A percentile compares a stretch with the other conserved stretches of the same genome.
Evolutionary conservation across 768 basidiomycete species (phyloP).

Genomic region (Termitomyces heimii): DNA sequence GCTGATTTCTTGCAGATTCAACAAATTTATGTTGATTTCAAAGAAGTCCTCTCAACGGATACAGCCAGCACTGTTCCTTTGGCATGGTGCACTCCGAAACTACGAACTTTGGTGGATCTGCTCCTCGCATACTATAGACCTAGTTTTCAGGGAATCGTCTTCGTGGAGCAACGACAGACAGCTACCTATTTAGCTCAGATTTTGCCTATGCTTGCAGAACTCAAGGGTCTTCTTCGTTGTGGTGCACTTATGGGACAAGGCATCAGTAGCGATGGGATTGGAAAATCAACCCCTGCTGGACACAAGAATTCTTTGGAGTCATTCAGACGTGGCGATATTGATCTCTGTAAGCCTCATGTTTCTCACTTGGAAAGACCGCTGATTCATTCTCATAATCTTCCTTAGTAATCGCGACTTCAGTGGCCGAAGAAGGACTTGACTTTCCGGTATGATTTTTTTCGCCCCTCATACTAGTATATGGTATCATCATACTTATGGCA

Average conservation of each 20-base stretch:
- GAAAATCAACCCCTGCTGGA: constrained; percentile 32
- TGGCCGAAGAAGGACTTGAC: constrained; percentile 91
- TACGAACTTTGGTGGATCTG: constrained; percentile 55
- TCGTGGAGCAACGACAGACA: constrained; percentile 81
- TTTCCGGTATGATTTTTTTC: constrained; percentile 51
- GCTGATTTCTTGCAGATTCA: constrained; percentile 27
- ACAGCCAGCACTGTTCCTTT: constrained; percentile 27
- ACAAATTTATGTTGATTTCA: constrained; percentile 40
- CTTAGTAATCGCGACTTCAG: constrained; percentile 77
- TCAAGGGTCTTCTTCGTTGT: constrained; percentile 52
- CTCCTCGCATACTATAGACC: constrained; percentile 48
- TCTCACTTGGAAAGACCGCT: background rate
- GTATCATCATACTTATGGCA: background rate
- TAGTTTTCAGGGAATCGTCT: constrained; percentile 76
- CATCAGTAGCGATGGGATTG: constrained; percentile 33
- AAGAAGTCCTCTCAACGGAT: constrained; percentile 38
- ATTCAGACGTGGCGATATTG: constrained; percentile 62
- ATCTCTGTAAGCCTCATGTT: constrained; percentile 48
- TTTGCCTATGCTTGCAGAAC: constrained; percentile 51
- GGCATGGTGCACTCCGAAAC: constrained; percentile 72
- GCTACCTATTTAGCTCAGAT: constrained; percentile 65
- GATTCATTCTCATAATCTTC: background rate
- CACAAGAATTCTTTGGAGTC: constrained; percentile 55
- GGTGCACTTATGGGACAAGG: constrained; percentile 73
- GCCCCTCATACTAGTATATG: background rate